Evolutionary conservation across 2,329 filamentous ascomycete genomes (phyloP).

Genomic region (Nigrospora sphaerica): DNA sequence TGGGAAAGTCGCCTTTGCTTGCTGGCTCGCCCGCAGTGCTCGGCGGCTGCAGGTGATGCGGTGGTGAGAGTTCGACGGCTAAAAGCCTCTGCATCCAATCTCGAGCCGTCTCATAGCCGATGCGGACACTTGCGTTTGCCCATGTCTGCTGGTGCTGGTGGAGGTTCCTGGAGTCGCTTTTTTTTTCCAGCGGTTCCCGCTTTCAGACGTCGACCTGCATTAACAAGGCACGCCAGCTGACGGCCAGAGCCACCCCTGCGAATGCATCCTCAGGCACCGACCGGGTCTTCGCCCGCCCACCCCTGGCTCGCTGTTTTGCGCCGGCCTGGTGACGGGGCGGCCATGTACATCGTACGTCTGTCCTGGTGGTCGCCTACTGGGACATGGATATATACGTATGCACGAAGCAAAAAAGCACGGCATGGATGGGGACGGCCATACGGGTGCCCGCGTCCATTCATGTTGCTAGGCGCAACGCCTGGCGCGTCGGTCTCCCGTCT

Average conservation of each 20-base stretch:
- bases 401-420: too few species aligned
- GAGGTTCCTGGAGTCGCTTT: background rate
- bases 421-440: too few species aligned
- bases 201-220: slow-evolving; percentile 4
- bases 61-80: slow-evolving; percentile 1
- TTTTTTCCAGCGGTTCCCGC: slow-evolving; percentile 1
- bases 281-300: too few species aligned
- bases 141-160: background rate
- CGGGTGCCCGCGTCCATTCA: too few species aligned
- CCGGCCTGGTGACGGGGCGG: too few species aligned
- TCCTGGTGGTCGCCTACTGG: too few species aligned
- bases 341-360: too few species aligned
- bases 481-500: too few species aligned
- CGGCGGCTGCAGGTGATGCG: background rate
- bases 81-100: background rate
- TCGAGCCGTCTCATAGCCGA: background rate
- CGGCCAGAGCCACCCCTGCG: background rate
- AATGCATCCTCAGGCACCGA: too few species aligned
- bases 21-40: background rate
- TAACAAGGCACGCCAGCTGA: slow-evolving; percentile 1
- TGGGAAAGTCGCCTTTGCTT: background rate
- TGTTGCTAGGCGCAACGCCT: too few species aligned
- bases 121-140: background rate
- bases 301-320: too few species aligned
- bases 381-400: too few species aligned